A percentile compares a stretch with the other conserved stretches of the same genome.
These are phyloP conservation scores for Pseudohalonectria lignicola DNA, from an alignment of 2,329 filamentous ascomycete species.

Conservation along the genomic window DNA sequence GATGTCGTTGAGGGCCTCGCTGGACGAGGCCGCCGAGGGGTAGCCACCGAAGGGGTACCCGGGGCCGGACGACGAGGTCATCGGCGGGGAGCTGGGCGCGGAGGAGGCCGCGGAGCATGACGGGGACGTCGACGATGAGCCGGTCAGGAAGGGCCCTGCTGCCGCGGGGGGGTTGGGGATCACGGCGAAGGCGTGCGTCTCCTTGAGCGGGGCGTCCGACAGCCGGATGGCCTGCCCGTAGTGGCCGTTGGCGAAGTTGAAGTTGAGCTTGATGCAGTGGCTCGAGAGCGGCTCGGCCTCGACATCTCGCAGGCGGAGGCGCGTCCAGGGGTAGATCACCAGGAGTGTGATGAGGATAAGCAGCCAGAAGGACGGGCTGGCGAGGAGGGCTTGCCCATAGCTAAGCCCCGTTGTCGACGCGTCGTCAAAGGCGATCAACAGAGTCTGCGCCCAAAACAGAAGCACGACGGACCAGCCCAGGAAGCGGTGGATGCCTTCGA, in stretches of 20 bases:
- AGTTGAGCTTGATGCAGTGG: constrained; percentile 63
- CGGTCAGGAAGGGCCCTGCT: not conserved
- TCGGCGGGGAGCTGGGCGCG: constrained; percentile 2
- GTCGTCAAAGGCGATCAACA: constrained; percentile 40
- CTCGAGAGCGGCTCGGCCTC: constrained; percentile 55
- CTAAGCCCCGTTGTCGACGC: constrained; percentile 17
- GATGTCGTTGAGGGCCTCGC: not conserved
- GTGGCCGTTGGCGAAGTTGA: constrained; percentile 50
- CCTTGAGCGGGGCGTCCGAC: constrained; percentile 49
- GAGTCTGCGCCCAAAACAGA: constrained; percentile 53
- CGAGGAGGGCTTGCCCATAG: constrained; percentile 24
- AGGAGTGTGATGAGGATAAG: constrained; percentile 51
- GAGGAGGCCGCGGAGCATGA: too few relatives aligned
- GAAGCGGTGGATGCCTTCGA: constrained; percentile 23
- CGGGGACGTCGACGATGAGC: too few relatives aligned
- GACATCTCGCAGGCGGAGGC: constrained; percentile 57
- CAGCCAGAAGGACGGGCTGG: constrained; percentile 51
- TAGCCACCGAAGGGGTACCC: constrained; percentile 4
- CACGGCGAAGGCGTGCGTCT: constrained; percentile 70
- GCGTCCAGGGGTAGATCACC: constrained; percentile 62
- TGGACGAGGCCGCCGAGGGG: too few relatives aligned
- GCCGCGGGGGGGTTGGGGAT: constrained; percentile 44
- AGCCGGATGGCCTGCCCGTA: constrained; percentile 48
- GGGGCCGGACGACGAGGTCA: not conserved
- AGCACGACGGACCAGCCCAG: constrained; percentile 19